Evolutionary conservation across 331 rosid genomes (phyloP).

Genomic region (Cydonia oblonga): DNA sequence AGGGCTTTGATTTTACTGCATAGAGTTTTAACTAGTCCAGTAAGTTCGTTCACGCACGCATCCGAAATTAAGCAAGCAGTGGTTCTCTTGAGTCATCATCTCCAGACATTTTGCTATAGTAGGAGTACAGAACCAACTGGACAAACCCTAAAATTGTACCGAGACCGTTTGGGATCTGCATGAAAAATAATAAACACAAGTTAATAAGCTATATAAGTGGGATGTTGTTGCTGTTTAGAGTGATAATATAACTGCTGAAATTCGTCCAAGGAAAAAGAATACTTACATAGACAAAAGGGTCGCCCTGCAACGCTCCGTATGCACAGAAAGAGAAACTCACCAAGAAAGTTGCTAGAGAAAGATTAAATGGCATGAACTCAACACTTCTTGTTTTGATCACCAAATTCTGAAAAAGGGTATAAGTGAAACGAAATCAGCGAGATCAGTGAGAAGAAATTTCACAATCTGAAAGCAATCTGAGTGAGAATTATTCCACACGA

Average conservation of each 20-base stretch:
- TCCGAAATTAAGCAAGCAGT: slow-evolving; percentile 31
- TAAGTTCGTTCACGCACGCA: slow-evolving; percentile 16
- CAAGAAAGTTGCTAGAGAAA: slow-evolving; percentile 65
- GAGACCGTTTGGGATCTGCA: slow-evolving; percentile 68
- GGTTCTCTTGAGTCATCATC: slow-evolving; percentile 38
- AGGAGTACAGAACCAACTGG: slow-evolving; percentile 53
- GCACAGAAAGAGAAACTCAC: slow-evolving; percentile 65
- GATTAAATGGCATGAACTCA: slow-evolving; percentile 22
- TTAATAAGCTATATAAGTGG: background rate
- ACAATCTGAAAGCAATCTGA: background rate
- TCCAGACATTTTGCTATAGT: slow-evolving; percentile 17
- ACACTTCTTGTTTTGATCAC: slow-evolving; percentile 74
- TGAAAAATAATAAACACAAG: background rate
- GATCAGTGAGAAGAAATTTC: background rate
- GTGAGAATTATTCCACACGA: background rate
- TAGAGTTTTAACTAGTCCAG: background rate
- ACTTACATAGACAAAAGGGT: slow-evolving; percentile 64
- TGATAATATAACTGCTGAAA: background rate
- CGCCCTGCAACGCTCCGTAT: slow-evolving; percentile 62
- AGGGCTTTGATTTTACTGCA: background rate
- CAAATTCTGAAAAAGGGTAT: slow-evolving; percentile 37
- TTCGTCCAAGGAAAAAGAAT: background rate
- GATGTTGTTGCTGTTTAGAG: background rate
- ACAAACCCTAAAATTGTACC: slow-evolving; percentile 60
- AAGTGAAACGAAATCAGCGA: background rate